A percentile compares a stretch with the other conserved stretches of the same genome.
Conservation (phyloP, 2,329 filamentous ascomycete genomes). For the Pseudogymnoascus sp. region DNA sequence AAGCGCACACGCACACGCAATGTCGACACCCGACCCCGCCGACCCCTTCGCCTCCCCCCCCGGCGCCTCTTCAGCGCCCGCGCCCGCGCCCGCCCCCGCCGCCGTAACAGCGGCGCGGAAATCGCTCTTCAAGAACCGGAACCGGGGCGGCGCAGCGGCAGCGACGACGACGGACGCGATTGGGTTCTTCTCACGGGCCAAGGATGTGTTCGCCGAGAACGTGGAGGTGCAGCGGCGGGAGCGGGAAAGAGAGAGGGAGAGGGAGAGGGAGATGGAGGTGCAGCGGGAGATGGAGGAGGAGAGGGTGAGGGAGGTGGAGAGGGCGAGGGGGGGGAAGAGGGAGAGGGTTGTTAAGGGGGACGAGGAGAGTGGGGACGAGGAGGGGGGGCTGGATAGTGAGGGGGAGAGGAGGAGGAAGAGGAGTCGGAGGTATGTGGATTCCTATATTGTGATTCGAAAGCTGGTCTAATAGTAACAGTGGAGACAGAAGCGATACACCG, state of each 20-base stretch:
- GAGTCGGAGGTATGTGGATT: not conserved
- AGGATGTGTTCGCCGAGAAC: slow-evolving; percentile 38
- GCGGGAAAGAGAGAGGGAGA: slow-evolving; percentile 14
- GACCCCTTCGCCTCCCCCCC: not conserved
- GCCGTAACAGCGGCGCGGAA: slow-evolving; percentile 27
- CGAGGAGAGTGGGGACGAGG: not conserved
- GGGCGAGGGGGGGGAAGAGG: slow-evolving; percentile 21
- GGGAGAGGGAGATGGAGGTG: not conserved
- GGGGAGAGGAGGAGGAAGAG: not conserved
- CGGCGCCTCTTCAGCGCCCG: slow-evolving; percentile 10
- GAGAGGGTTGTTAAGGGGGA: slow-evolving; percentile 1
- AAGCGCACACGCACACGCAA: not conserved
- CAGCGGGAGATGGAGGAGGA: slow-evolving; percentile 18
- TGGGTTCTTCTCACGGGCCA: slow-evolving; percentile 41
- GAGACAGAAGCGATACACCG: not conserved
- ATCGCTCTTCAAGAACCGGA: slow-evolving; percentile 48
- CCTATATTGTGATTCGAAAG: not conserved
- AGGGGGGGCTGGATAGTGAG: not conserved
- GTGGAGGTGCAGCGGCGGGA: slow-evolving; percentile 33
- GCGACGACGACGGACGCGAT: slow-evolving; percentile 26
- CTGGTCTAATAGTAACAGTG: not conserved
- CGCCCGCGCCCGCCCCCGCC: not conserved
- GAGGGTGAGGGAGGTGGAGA: slow-evolving; percentile 12
- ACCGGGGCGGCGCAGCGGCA: slow-evolving; percentile 27
- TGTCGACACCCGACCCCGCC: not conserved